These are phyloP conservation scores for Elongisporangium undulatum DNA, from an alignment of 352 stramenopile species.

Conservation along the genomic window DNA sequence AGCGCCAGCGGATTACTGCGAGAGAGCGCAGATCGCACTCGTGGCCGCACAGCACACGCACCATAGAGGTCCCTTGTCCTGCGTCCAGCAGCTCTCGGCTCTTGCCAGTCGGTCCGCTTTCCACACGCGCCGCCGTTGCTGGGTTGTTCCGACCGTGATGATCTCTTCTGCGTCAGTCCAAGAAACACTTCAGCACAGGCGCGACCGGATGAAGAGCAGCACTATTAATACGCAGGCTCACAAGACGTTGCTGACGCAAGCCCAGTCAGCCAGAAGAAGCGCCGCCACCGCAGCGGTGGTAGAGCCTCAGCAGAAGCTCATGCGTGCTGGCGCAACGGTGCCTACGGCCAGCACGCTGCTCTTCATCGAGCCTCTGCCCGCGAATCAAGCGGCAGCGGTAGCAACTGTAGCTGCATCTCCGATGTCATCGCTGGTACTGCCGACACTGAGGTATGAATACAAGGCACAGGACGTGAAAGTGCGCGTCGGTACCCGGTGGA, in stretches of 20 bases:
- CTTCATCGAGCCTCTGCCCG: background rate
- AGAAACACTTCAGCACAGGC: background rate
- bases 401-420: background rate
- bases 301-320: background rate
- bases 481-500: constrained; percentile 39
- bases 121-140: background rate
- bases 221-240: background rate
- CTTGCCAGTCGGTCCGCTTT: background rate
- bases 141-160: background rate
- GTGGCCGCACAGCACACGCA: background rate
- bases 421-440: constrained; percentile 15
- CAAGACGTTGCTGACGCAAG: background rate
- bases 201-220: background rate
- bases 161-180: background rate
- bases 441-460: constrained; percentile 47
- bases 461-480: constrained; percentile 39
- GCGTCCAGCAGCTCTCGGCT: background rate
- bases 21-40: background rate
- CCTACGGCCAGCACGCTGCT: background rate
- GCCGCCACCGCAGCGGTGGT: too few relatives aligned
- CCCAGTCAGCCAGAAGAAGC: too few relatives aligned
- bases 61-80: background rate
- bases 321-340: background rate
- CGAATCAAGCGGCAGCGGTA: constrained; percentile 1
- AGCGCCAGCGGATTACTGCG: background rate